These are phyloP conservation scores for Exophiala lecanii-corni DNA, from an alignment of 2,329 filamentous ascomycete genomes.

Conservation along the genomic window DNA sequence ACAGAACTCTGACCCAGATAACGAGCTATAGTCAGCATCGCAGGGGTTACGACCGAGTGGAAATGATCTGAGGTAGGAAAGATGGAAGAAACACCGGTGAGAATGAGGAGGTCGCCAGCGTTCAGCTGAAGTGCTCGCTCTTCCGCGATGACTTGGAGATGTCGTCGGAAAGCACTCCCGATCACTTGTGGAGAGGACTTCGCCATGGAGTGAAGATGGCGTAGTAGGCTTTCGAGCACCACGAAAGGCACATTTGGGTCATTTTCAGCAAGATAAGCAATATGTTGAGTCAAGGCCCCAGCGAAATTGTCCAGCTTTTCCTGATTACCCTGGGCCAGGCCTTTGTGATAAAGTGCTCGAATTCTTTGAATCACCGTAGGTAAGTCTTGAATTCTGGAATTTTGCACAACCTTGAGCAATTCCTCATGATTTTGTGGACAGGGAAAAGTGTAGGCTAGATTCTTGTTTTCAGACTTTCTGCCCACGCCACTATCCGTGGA, in stretches of 20 bases:
- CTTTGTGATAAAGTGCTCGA: slow-evolving; percentile 85
- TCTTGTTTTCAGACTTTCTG: slow-evolving; percentile 45
- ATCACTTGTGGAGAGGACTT: slow-evolving; percentile 79
- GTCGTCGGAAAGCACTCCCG: slow-evolving; percentile 69
- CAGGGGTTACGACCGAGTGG: slow-evolving; percentile 88
- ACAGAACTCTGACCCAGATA: slow-evolving; percentile 77
- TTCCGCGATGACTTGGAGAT: slow-evolving; percentile 56
- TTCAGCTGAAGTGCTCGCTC: slow-evolving; percentile 48
- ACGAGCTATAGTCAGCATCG: slow-evolving; percentile 75
- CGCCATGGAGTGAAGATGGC: slow-evolving; percentile 88
- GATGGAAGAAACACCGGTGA: slow-evolving; percentile 76
- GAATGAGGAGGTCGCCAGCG: slow-evolving; percentile 72
- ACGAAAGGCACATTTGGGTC: slow-evolving; percentile 48
- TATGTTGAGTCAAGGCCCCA: slow-evolving; percentile 48
- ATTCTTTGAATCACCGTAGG: slow-evolving; percentile 83
- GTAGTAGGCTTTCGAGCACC: slow-evolving; percentile 72
- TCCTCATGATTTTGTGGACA: slow-evolving; percentile 77
- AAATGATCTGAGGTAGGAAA: slow-evolving; percentile 98
- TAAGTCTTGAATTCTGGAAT: slow-evolving; percentile 60
- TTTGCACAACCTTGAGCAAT: slow-evolving; percentile 60
- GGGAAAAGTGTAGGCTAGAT: slow-evolving; percentile 75
- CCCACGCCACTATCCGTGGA: slow-evolving; percentile 53
- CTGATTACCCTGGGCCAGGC: slow-evolving; percentile 80
- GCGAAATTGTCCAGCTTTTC: slow-evolving; percentile 62
- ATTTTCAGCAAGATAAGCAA: slow-evolving; percentile 54